These are phyloP conservation scores for Butyriboletus appendiculatus DNA, from an alignment of 1,284 basidiomycete genomes.

Conservation along the genomic window DNA sequence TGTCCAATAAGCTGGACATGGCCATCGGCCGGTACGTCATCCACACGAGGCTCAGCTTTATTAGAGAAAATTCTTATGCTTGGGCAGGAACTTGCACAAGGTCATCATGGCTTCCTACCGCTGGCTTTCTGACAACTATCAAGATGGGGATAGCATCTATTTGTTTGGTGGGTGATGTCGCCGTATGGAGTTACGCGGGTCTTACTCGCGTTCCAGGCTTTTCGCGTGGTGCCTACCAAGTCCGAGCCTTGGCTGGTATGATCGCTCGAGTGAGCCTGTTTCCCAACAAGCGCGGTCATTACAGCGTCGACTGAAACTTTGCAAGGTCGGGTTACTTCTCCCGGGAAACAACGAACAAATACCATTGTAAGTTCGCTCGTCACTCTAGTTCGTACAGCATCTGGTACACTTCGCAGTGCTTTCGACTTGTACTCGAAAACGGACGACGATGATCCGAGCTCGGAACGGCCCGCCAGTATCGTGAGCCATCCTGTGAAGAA, in stretches of 20 bases:
- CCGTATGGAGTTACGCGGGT: not conserved
- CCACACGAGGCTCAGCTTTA: not conserved
- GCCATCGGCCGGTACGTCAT: conserved; percentile 32
- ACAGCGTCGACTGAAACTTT: not conserved
- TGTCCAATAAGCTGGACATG: conserved; percentile 30
- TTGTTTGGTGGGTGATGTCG: conserved; percentile 33
- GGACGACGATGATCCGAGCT: conserved; percentile 13
- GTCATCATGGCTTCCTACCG: conserved; percentile 38
- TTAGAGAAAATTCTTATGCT: not conserved
- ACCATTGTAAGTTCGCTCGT: conserved; percentile 31
- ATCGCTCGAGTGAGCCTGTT: conserved; percentile 30
- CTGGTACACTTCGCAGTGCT: conserved; percentile 20
- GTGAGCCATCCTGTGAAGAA: conserved; percentile 12
- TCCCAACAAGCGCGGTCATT: not conserved
- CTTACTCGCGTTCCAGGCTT: conserved; percentile 32
- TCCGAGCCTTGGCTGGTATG: conserved; percentile 40
- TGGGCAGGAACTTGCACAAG: conserved; percentile 33
- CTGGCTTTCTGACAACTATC: conserved; percentile 39
- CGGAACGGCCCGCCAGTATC: conserved; percentile 13
- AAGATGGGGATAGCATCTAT: conserved; percentile 35
- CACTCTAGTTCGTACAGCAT: not conserved
- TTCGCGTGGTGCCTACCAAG: conserved; percentile 44
- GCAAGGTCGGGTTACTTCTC: conserved; percentile 39
- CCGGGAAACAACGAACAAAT: conserved; percentile 41
- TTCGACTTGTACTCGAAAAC: conserved; percentile 33